These are phyloP conservation scores for Helenozyma rhizophorensis DNA, from an alignment of 805 yeast species.

Conservation along the genomic window DNA sequence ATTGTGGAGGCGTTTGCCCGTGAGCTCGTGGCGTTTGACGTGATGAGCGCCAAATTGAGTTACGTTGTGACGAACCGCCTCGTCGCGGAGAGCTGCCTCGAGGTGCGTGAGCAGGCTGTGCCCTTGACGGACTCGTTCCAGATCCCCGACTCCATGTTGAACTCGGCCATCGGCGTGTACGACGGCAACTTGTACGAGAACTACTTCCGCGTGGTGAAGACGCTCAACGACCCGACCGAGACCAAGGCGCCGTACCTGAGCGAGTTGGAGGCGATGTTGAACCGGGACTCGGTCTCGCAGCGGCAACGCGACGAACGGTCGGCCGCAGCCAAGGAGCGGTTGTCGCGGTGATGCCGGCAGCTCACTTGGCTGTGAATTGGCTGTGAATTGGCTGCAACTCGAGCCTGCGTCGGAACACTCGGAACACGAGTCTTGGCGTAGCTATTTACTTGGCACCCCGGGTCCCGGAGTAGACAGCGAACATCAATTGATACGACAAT, in stretches of 20 bases:
- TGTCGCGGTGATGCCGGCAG: conserved; percentile 10
- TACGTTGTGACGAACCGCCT: conserved; percentile 20
- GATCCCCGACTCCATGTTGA: conserved; percentile 16
- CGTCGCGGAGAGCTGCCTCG: conserved; percentile 12
- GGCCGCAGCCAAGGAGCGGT: conserved; percentile 6
- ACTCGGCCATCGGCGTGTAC: conserved; percentile 17
- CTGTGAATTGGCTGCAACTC: too few species aligned
- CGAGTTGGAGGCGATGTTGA: conserved; percentile 17
- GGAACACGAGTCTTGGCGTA: too few species aligned
- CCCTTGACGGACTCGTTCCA: conserved; percentile 19
- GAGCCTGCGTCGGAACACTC: too few species aligned
- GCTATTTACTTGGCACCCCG: too few species aligned
- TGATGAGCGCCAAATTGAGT: conserved; percentile 28
- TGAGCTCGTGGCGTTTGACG: conserved; percentile 34
- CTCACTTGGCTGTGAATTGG: too few species aligned
- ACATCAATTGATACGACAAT: too few species aligned
- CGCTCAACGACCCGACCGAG: conserved; percentile 13
- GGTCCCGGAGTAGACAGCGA: too few species aligned
- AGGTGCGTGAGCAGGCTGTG: conserved; percentile 13
- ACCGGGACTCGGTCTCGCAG: conserved; percentile 9
- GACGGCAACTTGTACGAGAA: conserved; percentile 18
- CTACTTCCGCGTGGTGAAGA: conserved; percentile 17
- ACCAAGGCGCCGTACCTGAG: conserved; percentile 17
- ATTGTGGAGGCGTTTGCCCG: conserved; percentile 28
- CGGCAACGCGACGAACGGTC: conserved; percentile 11